Conservation (phyloP, 768 basidiomycete species). For the Psilocybe tampanensis region DNA sequence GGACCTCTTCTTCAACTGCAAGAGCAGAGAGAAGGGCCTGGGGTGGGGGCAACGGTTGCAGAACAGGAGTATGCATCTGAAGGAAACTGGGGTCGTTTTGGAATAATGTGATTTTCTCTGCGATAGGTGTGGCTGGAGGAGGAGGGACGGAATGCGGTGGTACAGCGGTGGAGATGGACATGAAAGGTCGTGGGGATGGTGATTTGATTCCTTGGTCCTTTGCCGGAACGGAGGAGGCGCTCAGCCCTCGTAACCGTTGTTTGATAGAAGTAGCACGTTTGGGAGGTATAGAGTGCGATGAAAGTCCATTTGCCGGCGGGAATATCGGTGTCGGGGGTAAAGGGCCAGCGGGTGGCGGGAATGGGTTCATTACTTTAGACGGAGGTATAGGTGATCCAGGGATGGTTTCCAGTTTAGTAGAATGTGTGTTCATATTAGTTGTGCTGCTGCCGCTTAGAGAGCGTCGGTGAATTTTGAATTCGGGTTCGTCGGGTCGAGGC, state of each 20-base stretch:
- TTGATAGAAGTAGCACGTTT: constrained; percentile 50
- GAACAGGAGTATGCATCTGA: constrained; percentile 50
- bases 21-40: constrained; percentile 21
- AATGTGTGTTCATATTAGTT: constrained; percentile 14
- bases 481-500: constrained; percentile 66
- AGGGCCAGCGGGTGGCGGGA: constrained; percentile 48
- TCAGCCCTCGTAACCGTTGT: constrained; percentile 69
- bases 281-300: constrained; percentile 21
- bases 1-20: constrained; percentile 21
- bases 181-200: constrained; percentile 27
- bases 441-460: constrained; percentile 39
- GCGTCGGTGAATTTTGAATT: constrained; percentile 32
- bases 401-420: constrained; percentile 40
- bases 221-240: constrained; percentile 50
- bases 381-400: constrained; percentile 48
- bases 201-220: constrained; percentile 21
- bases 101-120: constrained; percentile 58
- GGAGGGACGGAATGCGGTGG: constrained; percentile 6
- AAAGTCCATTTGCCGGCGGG: constrained; percentile 10
- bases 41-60: constrained; percentile 37
- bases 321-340: constrained; percentile 40
- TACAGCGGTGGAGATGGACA: neutral
- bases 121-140: constrained; percentile 56
- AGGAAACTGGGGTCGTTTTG: constrained; percentile 66
- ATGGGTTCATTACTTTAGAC: constrained; percentile 28